Evolutionary conservation across 768 basidiomycete species (phyloP), one percentile per base, ranked within the genome.

Genomic region (Suillus occidentalis): DNA sequence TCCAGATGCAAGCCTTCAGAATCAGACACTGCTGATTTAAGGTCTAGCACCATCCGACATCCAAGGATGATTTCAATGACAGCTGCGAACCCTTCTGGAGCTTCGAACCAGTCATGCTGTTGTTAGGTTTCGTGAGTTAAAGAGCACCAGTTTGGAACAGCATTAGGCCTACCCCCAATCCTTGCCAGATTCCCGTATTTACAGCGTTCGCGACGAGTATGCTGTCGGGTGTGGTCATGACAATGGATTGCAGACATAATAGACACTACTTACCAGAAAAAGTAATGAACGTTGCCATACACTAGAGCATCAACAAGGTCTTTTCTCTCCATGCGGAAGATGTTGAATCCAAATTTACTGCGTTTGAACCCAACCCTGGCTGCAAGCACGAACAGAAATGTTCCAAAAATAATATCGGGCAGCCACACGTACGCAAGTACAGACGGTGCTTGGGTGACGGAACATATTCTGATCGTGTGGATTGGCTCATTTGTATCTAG

Each of bases 381-480:
- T 7, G 58, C 58, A 59, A 59, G 58, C 25, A 59, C 25, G 40
- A 59, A 59, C 40, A 59, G 40, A 42, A 59, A 59, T 42, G 58
- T 4, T 42, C 39, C 58, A 40, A 59, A 59, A 28, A 42, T 3
- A n/a, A 59, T 59, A 59, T 59, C 39, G 18, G 58, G 58, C 10
- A 59, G 25, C 58, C 40, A 59, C 28, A 59, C 36, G 20, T 59
- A 42, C 25, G 40, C 58, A 42, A 59, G 39, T 18, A 5, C 10
- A 59, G 58, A 18, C 10, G 58, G 40, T 22, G 40, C 25, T 2
- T 9, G 18, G 18, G 3, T 10, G 18, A 59, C 58, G 18, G 58
- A 40, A 42, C 58, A 59, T 1, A 59, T 42, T 59, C 10, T 42
- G 40, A 42, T 42, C 28, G 18, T 3, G 1, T 42, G 25, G 40